Base-by-base conservation (phyloP, 768 basidiomycete species). In the Glaciozyma martinii region DNA sequence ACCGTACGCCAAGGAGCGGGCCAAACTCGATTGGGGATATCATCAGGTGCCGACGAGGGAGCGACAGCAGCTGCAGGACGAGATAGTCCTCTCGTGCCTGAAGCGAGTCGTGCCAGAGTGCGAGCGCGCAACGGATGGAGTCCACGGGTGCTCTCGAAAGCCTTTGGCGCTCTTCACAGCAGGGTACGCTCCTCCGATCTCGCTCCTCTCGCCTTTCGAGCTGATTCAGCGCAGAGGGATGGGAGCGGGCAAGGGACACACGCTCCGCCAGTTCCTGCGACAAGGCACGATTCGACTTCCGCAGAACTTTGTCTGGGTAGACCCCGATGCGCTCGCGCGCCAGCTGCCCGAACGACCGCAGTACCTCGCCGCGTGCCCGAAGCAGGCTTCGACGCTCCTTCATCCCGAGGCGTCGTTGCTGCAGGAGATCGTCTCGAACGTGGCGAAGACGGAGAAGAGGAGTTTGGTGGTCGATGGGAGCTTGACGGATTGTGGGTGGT, bases 391-490 rank as follows among this genome's bases (percentile, higher is more conserved):
- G 8, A 66, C 68, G 10, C 66, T 72, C 23, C 66, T 75, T 8
- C 74, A 75, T 47, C 71, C 72, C 25, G 74, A 75, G 66, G 72
- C 74, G 3, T 67, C 70, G 0, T 62, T 74, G 52, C 50, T 75
- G 3, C 74, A 75, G 53, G 74, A 75, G 54, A 65, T 75, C 25
- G 66, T 73, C 47, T 62, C 72, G 9, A 54, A 49, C 23, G 66
- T 70, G 43, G 73, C 74, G 16, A 50, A 66, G 29, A 63, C 66
- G 13, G 42, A 65, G 30, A 47, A 53, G 13, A 52, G 71, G 18
- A 67, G 64, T n/a, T 32, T 75, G 25, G 74, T 75, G 43, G 63
- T 75, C 27, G 74, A 75, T 47, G 74, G 74, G 21, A 71, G 68
- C 19, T 58, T 75, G 42, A 67, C 67, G 10, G 72, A 74, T 47